A percentile compares a stretch with the other conserved stretches of the same genome.
Conservation (phyloP, 2,329 filamentous ascomycete species). For the Colletotrichum aenigma region DNA sequence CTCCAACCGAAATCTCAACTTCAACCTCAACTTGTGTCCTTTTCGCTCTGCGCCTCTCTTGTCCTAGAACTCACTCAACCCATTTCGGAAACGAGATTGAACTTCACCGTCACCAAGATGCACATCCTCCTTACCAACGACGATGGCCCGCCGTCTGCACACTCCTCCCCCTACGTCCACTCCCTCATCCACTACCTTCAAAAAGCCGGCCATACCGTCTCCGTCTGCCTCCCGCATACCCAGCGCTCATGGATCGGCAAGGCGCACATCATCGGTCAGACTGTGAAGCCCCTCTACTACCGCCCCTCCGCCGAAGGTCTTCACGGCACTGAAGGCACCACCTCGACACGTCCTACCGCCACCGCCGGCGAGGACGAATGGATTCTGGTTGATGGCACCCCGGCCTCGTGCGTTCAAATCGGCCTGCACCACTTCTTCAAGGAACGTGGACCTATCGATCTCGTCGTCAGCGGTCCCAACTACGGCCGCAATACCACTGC, state of each 20-base stretch:
- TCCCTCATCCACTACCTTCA: slow-evolving; percentile 74
- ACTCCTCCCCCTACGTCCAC: slow-evolving; percentile 82
- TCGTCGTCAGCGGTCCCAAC: slow-evolving; percentile 82
- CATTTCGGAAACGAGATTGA: neutral
- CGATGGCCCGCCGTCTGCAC: slow-evolving; percentile 78
- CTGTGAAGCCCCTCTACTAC: slow-evolving; percentile 85
- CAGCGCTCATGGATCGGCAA: slow-evolving; percentile 99
- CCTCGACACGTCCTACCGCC: slow-evolving; percentile 58
- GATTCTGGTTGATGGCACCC: slow-evolving; percentile 82
- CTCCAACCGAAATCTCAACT: neutral
- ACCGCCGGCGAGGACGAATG: slow-evolving; percentile 71
- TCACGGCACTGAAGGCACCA: slow-evolving; percentile 64
- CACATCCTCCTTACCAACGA: slow-evolving; percentile 76
- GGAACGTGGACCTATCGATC: slow-evolving; percentile 72
- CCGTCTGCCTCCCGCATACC: slow-evolving; percentile 86
- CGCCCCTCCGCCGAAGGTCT: slow-evolving; percentile 53
- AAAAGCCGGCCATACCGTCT: slow-evolving; percentile 81
- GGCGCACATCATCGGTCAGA: slow-evolving; percentile 92
- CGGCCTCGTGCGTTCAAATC: slow-evolving; percentile 82
- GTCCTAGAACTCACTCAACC: neutral
- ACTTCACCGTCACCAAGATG: slow-evolving; percentile 41
- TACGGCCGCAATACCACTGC: slow-evolving; percentile 84
- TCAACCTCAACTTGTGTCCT: neutral
- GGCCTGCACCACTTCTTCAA: slow-evolving; percentile 81
- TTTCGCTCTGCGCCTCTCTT: neutral